Evolutionary conservation across 2,329 filamentous ascomycete species (phyloP), one percentile per base, ranked within the genome.

Genomic region (Blumeriella jaapii): DNA sequence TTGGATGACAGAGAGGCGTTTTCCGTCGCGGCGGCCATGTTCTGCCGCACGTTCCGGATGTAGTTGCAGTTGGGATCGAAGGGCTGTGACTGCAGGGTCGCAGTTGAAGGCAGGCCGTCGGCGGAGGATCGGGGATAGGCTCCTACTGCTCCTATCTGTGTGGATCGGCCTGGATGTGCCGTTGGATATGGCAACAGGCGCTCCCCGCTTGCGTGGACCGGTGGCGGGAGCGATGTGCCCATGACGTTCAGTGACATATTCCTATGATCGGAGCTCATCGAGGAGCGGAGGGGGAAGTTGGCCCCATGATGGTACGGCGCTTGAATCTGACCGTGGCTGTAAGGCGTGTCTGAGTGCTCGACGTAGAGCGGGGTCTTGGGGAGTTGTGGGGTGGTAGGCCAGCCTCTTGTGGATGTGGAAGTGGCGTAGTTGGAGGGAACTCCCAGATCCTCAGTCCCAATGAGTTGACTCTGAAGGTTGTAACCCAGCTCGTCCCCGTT

Each of bases 401-500:
- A 51, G 4, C 33, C 30, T 35, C 47, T 43, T 17, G 29, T 20
- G 17, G 29, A 34, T 4, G 35, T 15, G 11, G 42, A 25, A 14
- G 41, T 19, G 26, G 29, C 23, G 29, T 42, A 46, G 17, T 36
- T 44, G 4, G 44, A n/a, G 6, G 34, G 19, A 3, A 44, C 15
- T 8, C 16, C 28, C 22, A 41, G 22, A 7, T 41, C 20, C 14
- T 37, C 39, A 15, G n/a, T 26, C 8, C 31, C 29, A 11, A 37
- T 29, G 11, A 41, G 20, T 10, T 25, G 26, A 11, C 26, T 15
- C 25, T 46, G 39, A 13, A 49, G 31, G 8, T 30, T 39, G 20
- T 53, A 53, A 16, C 52, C 50, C n/a, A 49, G 29, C 23, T 32
- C 39, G 5, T 52, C 51, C 8, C 51, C 52, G 15, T 32, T 13